Base-by-base conservation (phyloP, 768 basidiomycete species). In the Trichaptum fuscoviolaceum region DNA sequence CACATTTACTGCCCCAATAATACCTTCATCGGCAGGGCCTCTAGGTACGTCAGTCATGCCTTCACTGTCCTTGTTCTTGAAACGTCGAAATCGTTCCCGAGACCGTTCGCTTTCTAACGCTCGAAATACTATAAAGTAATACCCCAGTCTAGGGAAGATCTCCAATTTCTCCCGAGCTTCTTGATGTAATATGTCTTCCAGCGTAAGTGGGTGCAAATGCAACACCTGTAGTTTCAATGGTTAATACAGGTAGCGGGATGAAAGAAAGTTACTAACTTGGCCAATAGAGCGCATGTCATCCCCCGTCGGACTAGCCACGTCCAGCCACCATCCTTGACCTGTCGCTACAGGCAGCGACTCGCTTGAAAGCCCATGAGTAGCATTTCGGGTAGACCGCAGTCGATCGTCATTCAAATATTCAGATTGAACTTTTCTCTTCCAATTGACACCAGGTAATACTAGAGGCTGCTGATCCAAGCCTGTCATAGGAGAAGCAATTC, bases 111-210 rank as follows among this genome's bases (percentile, higher is more conserved):
- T 84, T 70, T 95, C 92, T 63, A 95, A 84, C 0, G 94, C 89
- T 60, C 92, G 85, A 71, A 96, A 93, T 23, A 90, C 90, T 65
- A 96, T 80, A 71, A 98, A 94, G 74, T 96, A 94, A 77, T 98
- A 98, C 1, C 95, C 96, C 17, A 98, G 83, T 69, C 85, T 87
- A 0, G 91, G 86, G 73, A 96, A 96, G 23, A 88, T 78, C 72
- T 97, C 95, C 20, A 96, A 77, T 76, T 98, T 98, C 76, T 97
- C 96, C 52, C 94, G 84, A 18, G 93, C 90, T 67, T 98, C 95
- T 77, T 92, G 89, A 67, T 93, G 92, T 8, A 98, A 77, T 59
- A 96, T 93, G 76, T 98, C 95, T 76, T 98, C 96, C 15, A 97
- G 81, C 0, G 95, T 96, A 60, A 98, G 78, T 0, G 96, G 96